A percentile compares a stretch with the other conserved stretches of the same genome.
Evolutionary conservation across 331 rosid species (phyloP).

Genomic region (Pyracantha coccinea): DNA sequence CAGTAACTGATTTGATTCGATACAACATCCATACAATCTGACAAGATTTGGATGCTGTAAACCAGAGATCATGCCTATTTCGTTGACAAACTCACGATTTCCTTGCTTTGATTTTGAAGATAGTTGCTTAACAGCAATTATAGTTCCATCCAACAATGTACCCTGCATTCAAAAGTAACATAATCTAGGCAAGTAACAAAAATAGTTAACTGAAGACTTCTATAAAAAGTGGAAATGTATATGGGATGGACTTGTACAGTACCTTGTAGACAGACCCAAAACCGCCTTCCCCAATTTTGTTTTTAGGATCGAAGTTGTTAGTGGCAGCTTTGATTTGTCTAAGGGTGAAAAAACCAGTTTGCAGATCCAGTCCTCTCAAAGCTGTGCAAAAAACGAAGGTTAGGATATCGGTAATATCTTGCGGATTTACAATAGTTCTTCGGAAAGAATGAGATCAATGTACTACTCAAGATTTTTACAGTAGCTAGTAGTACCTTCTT

Average conservation of each 20-base stretch:
- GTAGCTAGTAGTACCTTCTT: background rate
- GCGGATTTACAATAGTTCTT: background rate
- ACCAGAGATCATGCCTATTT: constrained; percentile 23
- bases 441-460: too few species aligned
- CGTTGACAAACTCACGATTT: constrained; percentile 24
- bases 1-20: constrained; percentile 16
- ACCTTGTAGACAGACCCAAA: constrained; percentile 43
- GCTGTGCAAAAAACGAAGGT: constrained; percentile 6
- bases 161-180: constrained; percentile 15
- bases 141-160: constrained; percentile 17
- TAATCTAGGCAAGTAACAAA: too few species aligned
- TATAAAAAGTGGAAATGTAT: too few species aligned
- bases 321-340: constrained; percentile 42
- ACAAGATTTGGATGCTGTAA: constrained; percentile 23
- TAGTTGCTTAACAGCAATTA: constrained; percentile 27
- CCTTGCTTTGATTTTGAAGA: constrained; percentile 29
- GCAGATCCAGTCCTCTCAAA: constrained; percentile 26
- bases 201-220: too few species aligned
- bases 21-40: constrained; percentile 21
- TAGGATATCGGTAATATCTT: background rate
- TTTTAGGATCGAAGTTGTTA: constrained; percentile 25
- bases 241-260: background rate
- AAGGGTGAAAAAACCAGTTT: constrained; percentile 29
- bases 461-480: too few species aligned
- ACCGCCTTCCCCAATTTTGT: constrained; percentile 44